phyloP scores from a whole-genome alignment of 495 filamentous ascomycete species.

The Hyaloscypha hepaticicola region DNA sequence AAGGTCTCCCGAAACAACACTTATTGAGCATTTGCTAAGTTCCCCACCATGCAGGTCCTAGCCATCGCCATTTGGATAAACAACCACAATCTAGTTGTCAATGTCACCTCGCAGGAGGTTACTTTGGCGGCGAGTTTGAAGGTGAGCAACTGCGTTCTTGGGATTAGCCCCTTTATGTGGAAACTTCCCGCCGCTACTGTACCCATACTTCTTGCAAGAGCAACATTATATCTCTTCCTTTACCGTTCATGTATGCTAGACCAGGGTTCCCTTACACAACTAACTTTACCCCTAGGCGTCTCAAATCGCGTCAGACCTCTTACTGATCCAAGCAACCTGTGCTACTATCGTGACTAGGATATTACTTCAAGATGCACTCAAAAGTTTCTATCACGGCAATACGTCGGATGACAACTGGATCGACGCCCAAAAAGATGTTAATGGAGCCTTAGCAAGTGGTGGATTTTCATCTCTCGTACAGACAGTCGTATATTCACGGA shows the following conservation, averaged over 20 bases:
- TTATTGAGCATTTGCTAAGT: not conserved
- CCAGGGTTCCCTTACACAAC: not conserved
- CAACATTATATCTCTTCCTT: not conserved
- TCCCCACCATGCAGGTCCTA: constrained; percentile 32
- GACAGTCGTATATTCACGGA: constrained; percentile 63
- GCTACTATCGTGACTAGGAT: constrained; percentile 65
- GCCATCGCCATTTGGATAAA: constrained; percentile 66
- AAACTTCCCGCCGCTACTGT: no score
- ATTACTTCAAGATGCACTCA: constrained; percentile 61
- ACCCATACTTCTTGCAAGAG: not conserved
- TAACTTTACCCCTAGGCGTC: constrained; percentile 44
- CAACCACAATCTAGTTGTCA: constrained; percentile 71
- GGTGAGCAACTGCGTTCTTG: not conserved
- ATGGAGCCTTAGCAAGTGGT: constrained; percentile 56
- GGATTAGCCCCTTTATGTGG: no score
- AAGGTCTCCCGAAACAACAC: no score
- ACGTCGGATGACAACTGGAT: constrained; percentile 53
- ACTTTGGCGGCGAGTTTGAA: constrained; percentile 78
- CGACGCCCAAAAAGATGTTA: constrained; percentile 54
- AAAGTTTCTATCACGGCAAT: constrained; percentile 58
- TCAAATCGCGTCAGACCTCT: constrained; percentile 71
- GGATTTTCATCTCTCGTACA: constrained; percentile 60
- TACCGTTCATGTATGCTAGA: not conserved
- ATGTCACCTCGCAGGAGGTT: constrained; percentile 43
- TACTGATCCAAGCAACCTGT: constrained; percentile 69